phyloP scores from a whole-genome alignment of 1,284 basidiomycete species.

The Heterobasidion irregulare region DNA sequence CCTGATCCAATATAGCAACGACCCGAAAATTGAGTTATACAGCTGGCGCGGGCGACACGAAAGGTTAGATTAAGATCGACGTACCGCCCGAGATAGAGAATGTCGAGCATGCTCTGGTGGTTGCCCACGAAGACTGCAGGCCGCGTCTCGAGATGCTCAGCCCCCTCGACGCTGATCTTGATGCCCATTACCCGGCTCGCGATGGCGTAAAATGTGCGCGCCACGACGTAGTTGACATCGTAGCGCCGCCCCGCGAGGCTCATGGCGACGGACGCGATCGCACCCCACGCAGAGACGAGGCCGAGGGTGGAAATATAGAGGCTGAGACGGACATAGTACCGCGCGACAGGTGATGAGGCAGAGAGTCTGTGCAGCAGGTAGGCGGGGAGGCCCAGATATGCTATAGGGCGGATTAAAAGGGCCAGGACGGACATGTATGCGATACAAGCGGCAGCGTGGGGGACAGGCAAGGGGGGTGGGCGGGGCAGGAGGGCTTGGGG shows the following conservation, averaged over 20 bases:
- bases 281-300: slow-evolving; percentile 70
- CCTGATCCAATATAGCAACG: slow-evolving; percentile 26
- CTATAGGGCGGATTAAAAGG: slow-evolving; percentile 55
- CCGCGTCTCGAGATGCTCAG: slow-evolving; percentile 64
- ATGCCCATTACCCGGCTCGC: slow-evolving; percentile 65
- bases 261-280: slow-evolving; percentile 67
- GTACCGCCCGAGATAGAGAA: slow-evolving; percentile 77
- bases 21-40: background rate
- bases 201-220: slow-evolving; percentile 76
- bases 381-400: slow-evolving; percentile 64
- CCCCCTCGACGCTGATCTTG: slow-evolving; percentile 76
- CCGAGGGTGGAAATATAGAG: slow-evolving; percentile 62
- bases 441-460: background rate
- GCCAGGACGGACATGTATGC: slow-evolving; percentile 51
- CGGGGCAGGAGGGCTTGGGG: no score
- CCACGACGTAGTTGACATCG: slow-evolving; percentile 85
- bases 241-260: slow-evolving; percentile 65
- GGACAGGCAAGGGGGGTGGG: no score
- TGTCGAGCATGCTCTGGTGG: slow-evolving; percentile 91
- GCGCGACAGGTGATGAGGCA: slow-evolving; percentile 41
- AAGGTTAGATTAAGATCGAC: slow-evolving; percentile 14
- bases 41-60: background rate
- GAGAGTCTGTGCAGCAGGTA: slow-evolving; percentile 54
- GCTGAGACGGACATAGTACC: slow-evolving; percentile 69
- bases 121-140: slow-evolving; percentile 83